These are phyloP conservation scores for Solanum tacnaense DNA, from an alignment of 257 asterid genomes.

Conservation along the genomic window DNA sequence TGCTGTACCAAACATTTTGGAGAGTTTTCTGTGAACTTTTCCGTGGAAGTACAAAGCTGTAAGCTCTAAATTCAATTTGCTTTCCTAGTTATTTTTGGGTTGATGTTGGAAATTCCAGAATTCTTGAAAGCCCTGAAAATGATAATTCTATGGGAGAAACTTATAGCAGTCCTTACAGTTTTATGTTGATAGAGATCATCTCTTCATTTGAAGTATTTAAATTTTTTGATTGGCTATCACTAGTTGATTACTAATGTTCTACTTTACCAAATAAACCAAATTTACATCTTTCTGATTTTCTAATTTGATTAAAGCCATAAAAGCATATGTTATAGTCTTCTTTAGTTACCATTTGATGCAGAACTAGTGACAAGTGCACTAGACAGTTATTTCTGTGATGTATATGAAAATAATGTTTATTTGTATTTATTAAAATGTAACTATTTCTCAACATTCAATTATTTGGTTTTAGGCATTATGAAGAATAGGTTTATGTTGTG, in stretches of 20 bases:
- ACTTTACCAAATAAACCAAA: not conserved
- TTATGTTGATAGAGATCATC: not conserved
- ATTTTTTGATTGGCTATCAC: not conserved
- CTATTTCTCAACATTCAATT: not conserved
- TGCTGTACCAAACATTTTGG: not conserved
- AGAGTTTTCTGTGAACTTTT: not conserved
- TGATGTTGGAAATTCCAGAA: not conserved
- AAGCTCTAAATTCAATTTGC: not conserved
- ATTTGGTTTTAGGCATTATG: not conserved
- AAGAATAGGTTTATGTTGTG: not conserved
- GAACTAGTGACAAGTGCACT: not conserved
- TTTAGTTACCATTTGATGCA: not conserved
- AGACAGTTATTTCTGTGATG: not conserved
- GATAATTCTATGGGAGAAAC: not conserved
- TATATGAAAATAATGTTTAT: not conserved
- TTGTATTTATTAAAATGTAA: not conserved
- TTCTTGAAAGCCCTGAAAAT: not conserved
- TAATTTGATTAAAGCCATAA: not conserved
- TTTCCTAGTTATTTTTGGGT: not conserved
- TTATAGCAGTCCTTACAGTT: not conserved
- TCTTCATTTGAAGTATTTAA: not conserved
- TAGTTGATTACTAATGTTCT: not conserved
- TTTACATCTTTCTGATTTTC: not conserved
- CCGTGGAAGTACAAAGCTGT: slow-evolving; percentile 1
- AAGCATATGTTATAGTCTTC: not conserved